Evolutionary conservation across 2,329 filamentous ascomycete species (phyloP), one percentile per base, ranked within the genome.

Genomic region (Hymenoscyphus salicellus): DNA sequence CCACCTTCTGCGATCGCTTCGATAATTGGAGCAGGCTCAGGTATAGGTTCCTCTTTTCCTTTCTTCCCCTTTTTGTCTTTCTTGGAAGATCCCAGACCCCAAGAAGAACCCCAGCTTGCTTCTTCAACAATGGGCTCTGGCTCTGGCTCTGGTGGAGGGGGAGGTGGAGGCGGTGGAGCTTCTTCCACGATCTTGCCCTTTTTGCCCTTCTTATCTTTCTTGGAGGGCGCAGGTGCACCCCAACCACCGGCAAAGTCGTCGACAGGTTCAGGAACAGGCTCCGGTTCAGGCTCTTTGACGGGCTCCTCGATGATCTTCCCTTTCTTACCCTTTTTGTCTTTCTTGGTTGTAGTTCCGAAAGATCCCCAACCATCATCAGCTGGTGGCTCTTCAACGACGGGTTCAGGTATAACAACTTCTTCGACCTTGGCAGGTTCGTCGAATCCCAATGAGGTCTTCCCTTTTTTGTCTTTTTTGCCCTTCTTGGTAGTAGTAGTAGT

Each of bases 161-260:
- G 70, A 0, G 74, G 73, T 52, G n/a, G 20, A 14, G 46, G 10
- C 10, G 73, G 77, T 49, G 58, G 58, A 79, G 72, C 70, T 78
- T 83, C 69, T 61, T 71, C 67, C 11, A 65, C 20, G 17, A 57
- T 60, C 6, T 55, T 75, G n/a, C 77, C 74, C 67, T 78, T 82
- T 64, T 81, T 78, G 58, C 77, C 78, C 52, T 79, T 76, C 70
- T 79, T 79, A 38, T 79, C 78, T 69, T 80, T 80, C 43, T 77
- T 75, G 66, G 77, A 78, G 10, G 33, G 33, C 14, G 70, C 68
- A 36, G 72, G 60, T 20, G 66, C 57, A n/a, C 75, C 77, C 77
- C 76, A 79, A 8, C 74, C 63, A 52, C 64, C 38, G 11, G 20
- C 49, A 33, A 43, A 28, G 38, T 66, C 63, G n/a, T 65, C 67